A percentile compares a stretch with the other conserved stretches of the same genome.
phyloP scores from a whole-genome alignment of 306 rosid species.

The Ormosia emarginata region DNA sequence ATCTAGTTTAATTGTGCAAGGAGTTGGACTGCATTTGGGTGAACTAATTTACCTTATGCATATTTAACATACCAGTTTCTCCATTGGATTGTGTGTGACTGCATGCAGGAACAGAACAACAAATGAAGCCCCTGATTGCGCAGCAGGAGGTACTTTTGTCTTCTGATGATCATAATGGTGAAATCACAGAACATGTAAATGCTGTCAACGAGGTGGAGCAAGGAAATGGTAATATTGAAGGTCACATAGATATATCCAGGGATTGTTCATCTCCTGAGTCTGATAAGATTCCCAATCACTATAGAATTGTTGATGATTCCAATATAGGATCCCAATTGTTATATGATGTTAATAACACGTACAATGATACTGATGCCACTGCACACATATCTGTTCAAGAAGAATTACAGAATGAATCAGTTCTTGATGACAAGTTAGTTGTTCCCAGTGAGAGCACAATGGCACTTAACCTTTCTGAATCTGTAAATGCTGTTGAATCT shows the following conservation, averaged over 20 bases:
- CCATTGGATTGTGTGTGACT: not conserved
- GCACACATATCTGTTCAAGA: constrained; percentile 42
- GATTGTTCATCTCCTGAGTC: constrained; percentile 54
- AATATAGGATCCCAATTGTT: constrained; percentile 34
- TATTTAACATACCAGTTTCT: not conserved
- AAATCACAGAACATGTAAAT: constrained; percentile 26
- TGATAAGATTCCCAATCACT: constrained; percentile 38
- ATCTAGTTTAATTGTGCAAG: not conserved
- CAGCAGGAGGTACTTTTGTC: constrained; percentile 65
- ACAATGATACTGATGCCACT: constrained; percentile 36
- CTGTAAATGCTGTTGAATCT: constrained; percentile 49
- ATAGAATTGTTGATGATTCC: constrained; percentile 52
- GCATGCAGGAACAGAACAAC: constrained; percentile 50
- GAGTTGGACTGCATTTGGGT: not conserved
- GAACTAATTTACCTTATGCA: not conserved
- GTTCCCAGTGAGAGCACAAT: constrained; percentile 27
- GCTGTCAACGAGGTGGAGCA: constrained; percentile 21
- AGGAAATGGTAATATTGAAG: constrained; percentile 41
- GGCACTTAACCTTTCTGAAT: constrained; percentile 35
- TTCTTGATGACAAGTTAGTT: constrained; percentile 40
- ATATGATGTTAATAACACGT: constrained; percentile 37
- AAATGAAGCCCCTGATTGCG: constrained; percentile 67
- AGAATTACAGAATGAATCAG: constrained; percentile 37
- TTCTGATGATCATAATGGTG: constrained; percentile 47
- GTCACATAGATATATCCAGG: constrained; percentile 41